Percentiles rank a stretch among this genome's conserved stretches.
Conservation (phyloP, 495 filamentous ascomycete genomes). For the Xylaria sp. region DNA sequence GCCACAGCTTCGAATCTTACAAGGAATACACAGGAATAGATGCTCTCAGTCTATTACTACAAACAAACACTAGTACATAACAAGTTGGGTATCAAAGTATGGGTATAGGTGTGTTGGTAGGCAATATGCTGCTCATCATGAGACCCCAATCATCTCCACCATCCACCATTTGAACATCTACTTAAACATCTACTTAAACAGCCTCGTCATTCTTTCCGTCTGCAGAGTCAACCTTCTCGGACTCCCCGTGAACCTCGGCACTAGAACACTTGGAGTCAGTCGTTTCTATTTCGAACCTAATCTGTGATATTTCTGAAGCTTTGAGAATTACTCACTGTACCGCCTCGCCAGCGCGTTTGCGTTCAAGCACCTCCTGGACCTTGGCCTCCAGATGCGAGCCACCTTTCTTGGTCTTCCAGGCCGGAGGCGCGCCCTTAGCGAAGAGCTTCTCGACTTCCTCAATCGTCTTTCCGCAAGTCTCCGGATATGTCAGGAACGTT, state of each 20-base stretch:
- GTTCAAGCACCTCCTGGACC: constrained; percentile 50
- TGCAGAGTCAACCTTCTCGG: constrained; percentile 28
- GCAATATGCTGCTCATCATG: not conserved
- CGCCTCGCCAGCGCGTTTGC: constrained; percentile 35
- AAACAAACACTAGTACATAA: not conserved
- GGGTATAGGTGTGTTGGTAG: not conserved
- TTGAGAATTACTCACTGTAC: too few relatives aligned
- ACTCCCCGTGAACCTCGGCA: constrained; percentile 27
- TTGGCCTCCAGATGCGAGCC: constrained; percentile 51
- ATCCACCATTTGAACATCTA: not conserved
- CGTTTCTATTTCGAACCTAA: too few relatives aligned
- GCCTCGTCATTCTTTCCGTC: constrained; percentile 30
- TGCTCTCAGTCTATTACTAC: not conserved
- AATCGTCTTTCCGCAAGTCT: constrained; percentile 72
- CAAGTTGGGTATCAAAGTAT: not conserved
- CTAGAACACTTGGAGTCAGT: too few relatives aligned
- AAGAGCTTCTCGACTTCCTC: constrained; percentile 76
- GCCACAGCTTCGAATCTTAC: not conserved
- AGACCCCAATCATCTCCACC: not conserved
- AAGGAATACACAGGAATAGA: not conserved
- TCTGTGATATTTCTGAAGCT: too few relatives aligned
- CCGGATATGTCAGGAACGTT: constrained; percentile 72
- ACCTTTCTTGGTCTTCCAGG: constrained; percentile 68
- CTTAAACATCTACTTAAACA: too few relatives aligned
- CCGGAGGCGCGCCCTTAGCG: constrained; percentile 54